These are phyloP conservation scores for Acanthamoeba rhysodes DNA, from an alignment of 208 protist species.

Conservation along the genomic window DNA sequence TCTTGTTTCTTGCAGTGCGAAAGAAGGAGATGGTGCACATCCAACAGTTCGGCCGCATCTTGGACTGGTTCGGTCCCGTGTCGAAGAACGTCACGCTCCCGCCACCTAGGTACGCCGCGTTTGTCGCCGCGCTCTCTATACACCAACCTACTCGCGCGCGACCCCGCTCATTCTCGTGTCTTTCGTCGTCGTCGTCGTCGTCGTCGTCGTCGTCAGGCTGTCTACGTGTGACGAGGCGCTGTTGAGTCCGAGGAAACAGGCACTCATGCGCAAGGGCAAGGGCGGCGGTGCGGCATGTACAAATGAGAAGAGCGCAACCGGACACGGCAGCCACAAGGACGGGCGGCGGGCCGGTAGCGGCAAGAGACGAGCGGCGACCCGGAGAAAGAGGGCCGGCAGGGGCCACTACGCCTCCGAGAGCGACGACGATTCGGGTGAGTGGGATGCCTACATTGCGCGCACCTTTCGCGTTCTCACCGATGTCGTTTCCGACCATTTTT, in stretches of 20 bases:
- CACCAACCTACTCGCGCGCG: background rate
- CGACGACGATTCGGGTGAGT: background rate
- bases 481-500: no score
- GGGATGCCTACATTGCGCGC: no score
- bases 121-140: no score
- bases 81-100: slow-evolving; percentile 74
- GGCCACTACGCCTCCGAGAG: background rate
- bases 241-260: background rate
- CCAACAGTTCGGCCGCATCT: slow-evolving; percentile 66
- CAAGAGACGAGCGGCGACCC: background rate
- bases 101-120: background rate
- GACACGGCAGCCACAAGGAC: background rate
- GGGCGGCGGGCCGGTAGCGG: background rate
- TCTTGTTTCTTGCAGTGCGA: background rate
- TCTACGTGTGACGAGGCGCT: background rate
- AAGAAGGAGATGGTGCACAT: slow-evolving; percentile 61
- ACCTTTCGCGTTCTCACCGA: no score
- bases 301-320: background rate
- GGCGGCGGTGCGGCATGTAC: background rate
- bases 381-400: background rate
- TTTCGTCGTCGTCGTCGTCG: background rate
- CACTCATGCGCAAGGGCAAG: background rate
- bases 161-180: background rate
- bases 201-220: background rate
- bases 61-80: slow-evolving; percentile 73